phyloP scores from a whole-genome alignment of 208 protist species.

The Leishmania lainsoni region DNA sequence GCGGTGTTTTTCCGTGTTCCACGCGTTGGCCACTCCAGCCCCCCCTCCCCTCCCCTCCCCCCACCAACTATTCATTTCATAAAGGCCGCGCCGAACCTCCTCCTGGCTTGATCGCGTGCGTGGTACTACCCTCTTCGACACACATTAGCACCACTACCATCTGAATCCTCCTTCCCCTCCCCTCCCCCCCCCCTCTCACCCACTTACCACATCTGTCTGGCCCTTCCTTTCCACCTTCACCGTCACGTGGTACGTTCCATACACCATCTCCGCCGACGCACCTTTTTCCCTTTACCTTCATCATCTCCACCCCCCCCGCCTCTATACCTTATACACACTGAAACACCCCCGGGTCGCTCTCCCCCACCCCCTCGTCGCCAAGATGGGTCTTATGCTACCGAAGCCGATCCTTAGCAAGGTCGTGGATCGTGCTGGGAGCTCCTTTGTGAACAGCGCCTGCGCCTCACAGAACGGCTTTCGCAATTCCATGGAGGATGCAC shows the following conservation, averaged over 20 bases:
- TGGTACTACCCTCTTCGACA: not conserved
- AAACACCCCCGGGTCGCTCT: not conserved
- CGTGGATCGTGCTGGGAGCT: constrained; percentile 75
- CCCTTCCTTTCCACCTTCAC: not conserved
- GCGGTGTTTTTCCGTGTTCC: constrained; percentile 1
- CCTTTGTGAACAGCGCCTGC: constrained; percentile 49
- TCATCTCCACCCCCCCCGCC: not conserved
- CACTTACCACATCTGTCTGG: not conserved
- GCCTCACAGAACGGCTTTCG: constrained; percentile 84
- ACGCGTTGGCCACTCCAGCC: not conserved
- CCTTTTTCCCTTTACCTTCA: not conserved
- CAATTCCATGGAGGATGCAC: constrained; percentile 90
- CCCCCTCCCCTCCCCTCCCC: not conserved
- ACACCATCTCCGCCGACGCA: not conserved
- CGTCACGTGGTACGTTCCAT: not conserved
- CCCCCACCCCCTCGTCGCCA: constrained; percentile 1
- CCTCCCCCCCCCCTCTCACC: not conserved
- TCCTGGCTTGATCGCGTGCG: not conserved
- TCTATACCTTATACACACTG: not conserved
- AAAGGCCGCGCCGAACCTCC: not conserved
- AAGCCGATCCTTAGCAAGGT: constrained; percentile 90
- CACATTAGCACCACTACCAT: not conserved
- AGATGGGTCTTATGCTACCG: constrained; percentile 80
- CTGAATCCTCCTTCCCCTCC: not conserved
- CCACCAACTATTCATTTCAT: not conserved